A percentile compares a stretch with the other conserved stretches of the same genome.
Evolutionary conservation across 176 grass and related monocot genomes (phyloP).

Genomic region (Typha latifolia): DNA sequence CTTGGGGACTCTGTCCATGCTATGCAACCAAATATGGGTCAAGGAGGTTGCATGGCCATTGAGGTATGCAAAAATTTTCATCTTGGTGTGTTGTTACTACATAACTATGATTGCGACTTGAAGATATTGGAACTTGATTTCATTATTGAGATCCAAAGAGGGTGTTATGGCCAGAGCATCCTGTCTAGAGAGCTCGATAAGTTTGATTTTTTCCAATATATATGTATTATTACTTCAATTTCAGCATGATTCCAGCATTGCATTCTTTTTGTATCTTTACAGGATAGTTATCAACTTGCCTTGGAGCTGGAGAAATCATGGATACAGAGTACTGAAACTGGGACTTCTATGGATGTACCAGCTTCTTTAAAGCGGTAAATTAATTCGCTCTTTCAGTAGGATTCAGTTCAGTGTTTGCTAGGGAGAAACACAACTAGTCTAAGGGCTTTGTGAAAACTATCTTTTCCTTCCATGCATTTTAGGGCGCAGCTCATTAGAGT

Average conservation of each 20-base stretch:
- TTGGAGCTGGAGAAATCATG: conserved; percentile 86
- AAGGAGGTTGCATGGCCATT: conserved; percentile 99
- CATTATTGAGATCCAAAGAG: too few species aligned
- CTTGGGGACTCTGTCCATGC: conserved; percentile 97
- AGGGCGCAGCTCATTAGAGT: not conserved
- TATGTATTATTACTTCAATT: not conserved
- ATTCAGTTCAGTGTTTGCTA: not conserved
- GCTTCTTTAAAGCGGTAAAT: conserved; percentile 82
- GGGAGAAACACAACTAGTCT: not conserved
- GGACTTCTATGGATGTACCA: conserved; percentile 55
- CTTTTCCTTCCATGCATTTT: not conserved
- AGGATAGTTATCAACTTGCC: conserved; percentile 98
- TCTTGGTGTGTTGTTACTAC: conserved; percentile 5
- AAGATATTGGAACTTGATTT: too few species aligned
- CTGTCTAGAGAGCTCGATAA: too few species aligned
- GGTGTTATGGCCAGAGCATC: too few species aligned
- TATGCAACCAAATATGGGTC: conserved; percentile 98
- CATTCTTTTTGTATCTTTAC: conserved; percentile 18
- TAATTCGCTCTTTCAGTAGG: not conserved
- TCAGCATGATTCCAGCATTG: not conserved
- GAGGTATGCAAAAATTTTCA: conserved; percentile 47
- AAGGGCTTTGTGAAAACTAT: not conserved
- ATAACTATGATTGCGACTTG: too few species aligned
- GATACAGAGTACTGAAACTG: conserved; percentile 58
- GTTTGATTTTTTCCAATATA: not conserved